Evolutionary conservation across 2,329 filamentous ascomycete species (phyloP), one percentile per base, ranked within the genome.

Genomic region (Pseudocercospora eumusae): DNA sequence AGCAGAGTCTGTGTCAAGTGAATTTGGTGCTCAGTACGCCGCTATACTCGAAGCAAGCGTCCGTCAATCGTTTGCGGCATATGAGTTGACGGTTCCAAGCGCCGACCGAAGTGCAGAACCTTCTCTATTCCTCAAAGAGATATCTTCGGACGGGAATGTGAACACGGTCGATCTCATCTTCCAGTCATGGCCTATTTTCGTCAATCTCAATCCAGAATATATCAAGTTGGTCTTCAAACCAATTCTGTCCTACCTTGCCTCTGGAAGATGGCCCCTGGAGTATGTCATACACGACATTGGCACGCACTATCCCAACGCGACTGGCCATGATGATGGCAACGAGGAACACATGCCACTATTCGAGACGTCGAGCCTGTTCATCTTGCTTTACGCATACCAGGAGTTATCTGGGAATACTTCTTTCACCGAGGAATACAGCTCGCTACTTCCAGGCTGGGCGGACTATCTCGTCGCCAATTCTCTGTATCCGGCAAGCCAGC

Each of bases 381-480:
- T 84, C 60, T 82, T 85, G 75, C 74, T 81, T 6, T 74, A 84
- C 56, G 80, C 81, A 1, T 85, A 89, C 65, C 82, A 83, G 0
- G 83, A 88, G 71, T 76, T 78, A 3, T 78, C 82, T 0, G 74
- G 76, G 6, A 81, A 88, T 68, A 79, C 71, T 1, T 75, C 64
- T 7, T 73, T 86, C 69, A 75, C 84, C 40, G 69, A 72, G 3
- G 55, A 76, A 13, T 81, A 85, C 70, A 83, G 83, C 66, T 57
- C 71, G 13, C 75, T 84, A 15, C 78, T 86, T 40, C 78, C 80
- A 54, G 79, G 83, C 67, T 86, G 83, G 80, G 80, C 79, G 7
- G 72, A 77, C 8, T 86, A 82, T 68, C 76, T 86, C 9, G 75
- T 83, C 1, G 69, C 79, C 6, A 81, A 83, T 64, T 79, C 82